phyloP scores from a whole-genome alignment of 202 grass and related monocot genomes.

The Hordeum pubiflorum region DNA sequence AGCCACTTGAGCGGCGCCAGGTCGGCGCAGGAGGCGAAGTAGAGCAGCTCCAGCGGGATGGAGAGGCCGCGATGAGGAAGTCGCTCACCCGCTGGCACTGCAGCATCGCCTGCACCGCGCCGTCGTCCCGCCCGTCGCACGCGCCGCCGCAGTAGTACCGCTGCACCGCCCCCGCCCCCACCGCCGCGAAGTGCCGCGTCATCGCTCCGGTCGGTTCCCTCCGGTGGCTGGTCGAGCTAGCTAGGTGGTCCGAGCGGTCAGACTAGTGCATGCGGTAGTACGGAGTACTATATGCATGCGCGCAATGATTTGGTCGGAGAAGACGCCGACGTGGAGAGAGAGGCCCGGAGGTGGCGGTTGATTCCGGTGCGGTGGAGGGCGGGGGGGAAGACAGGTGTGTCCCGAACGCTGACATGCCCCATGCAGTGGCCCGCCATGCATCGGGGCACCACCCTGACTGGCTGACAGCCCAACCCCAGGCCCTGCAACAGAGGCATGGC shows the following conservation, averaged over 20 bases:
- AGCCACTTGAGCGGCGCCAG: slow-evolving; percentile 46
- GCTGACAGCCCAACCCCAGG: background rate
- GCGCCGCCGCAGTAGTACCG: slow-evolving; percentile 17
- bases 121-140: slow-evolving; percentile 30
- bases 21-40: slow-evolving; percentile 41
- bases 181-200: background rate
- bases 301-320: background rate
- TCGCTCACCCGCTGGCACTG: slow-evolving; percentile 57
- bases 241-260: background rate
- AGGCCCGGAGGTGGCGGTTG: background rate
- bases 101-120: slow-evolving; percentile 35
- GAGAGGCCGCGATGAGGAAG: slow-evolving; percentile 58
- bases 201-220: background rate
- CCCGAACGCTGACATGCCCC: background rate
- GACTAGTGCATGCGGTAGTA: background rate
- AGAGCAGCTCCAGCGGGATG: slow-evolving; percentile 54
- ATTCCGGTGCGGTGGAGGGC: background rate
- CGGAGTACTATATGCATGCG: background rate
- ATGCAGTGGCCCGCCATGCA: background rate
- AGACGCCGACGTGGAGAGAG: background rate
- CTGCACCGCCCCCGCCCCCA: slow-evolving; percentile 22
- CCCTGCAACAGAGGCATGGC: background rate
- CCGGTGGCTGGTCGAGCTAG: background rate
- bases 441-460: background rate
- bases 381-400: background rate